A percentile compares a stretch with the other conserved stretches of the same genome.
Conservation (phyloP, 345 rosid species). For the Sisymbrium irio region DNA sequence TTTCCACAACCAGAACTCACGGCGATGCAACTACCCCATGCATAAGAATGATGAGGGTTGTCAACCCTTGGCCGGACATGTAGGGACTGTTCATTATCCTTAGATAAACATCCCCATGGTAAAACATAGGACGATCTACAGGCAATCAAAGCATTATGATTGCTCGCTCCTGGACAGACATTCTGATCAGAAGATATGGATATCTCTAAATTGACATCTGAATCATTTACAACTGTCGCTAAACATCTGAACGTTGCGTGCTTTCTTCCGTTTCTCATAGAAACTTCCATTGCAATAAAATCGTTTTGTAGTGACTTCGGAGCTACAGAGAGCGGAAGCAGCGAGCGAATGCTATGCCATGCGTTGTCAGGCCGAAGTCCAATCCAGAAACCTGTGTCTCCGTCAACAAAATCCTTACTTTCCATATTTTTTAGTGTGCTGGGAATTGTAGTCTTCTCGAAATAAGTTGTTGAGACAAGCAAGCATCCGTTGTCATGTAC, state of each 20-base stretch:
- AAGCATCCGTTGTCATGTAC: constrained; percentile 58
- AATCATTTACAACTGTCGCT: constrained; percentile 79
- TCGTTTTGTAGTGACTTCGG: constrained; percentile 64
- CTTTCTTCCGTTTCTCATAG: constrained; percentile 90
- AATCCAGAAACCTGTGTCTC: constrained; percentile 92
- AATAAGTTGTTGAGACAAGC: constrained; percentile 67
- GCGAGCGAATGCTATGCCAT: constrained; percentile 84
- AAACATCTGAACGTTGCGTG: constrained; percentile 88
- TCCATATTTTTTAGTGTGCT: constrained; percentile 53
- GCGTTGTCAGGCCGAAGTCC: constrained; percentile 54
- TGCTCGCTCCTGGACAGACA: constrained; percentile 42
- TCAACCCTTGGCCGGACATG: constrained; percentile 68
- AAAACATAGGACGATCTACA: constrained; percentile 74
- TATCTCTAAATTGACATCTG: constrained; percentile 75
- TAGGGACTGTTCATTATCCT: constrained; percentile 62
- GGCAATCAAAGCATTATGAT: constrained; percentile 44
- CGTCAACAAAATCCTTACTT: constrained; percentile 40
- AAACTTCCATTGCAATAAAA: constrained; percentile 80
- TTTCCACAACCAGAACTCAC: constrained; percentile 60
- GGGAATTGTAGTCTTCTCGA: constrained; percentile 62
- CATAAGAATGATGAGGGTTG: constrained; percentile 46
- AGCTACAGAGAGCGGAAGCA: constrained; percentile 78
- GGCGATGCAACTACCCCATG: constrained; percentile 67
- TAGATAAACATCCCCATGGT: constrained; percentile 83
- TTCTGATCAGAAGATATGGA: constrained; percentile 41